phyloP scores from a whole-genome alignment of 768 basidiomycete genomes.

The Austroboletus festivus region DNA sequence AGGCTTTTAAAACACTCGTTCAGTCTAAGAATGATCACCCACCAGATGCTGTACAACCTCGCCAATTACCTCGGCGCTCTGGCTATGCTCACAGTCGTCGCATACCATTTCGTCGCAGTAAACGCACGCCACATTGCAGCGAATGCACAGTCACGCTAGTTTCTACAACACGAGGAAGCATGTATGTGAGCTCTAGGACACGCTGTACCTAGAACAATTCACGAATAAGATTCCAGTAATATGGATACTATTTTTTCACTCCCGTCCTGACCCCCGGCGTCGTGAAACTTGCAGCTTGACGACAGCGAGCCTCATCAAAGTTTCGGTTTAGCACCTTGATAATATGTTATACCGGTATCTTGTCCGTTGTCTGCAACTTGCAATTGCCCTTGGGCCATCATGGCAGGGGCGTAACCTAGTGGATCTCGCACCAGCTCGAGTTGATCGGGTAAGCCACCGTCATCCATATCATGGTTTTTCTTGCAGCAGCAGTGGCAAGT shows the following conservation, averaged over 20 bases:
- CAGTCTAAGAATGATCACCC: constrained; percentile 62
- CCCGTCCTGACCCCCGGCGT: not conserved
- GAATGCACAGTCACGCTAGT: constrained; percentile 11
- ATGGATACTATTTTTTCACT: not conserved
- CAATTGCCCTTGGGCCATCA: constrained; percentile 14
- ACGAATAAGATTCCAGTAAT: too few relatives aligned
- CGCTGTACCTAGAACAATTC: too few relatives aligned
- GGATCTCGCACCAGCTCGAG: constrained; percentile 16
- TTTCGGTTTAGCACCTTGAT: constrained; percentile 19
- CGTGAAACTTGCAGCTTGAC: not conserved
- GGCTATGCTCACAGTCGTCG: constrained; percentile 84
- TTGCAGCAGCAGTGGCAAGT: constrained; percentile 17
- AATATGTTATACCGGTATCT: constrained; percentile 4
- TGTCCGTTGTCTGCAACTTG: constrained; percentile 9
- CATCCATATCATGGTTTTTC: constrained; percentile 2
- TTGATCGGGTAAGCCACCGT: not conserved
- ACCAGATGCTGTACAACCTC: constrained; percentile 75
- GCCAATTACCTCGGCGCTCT: constrained; percentile 80
- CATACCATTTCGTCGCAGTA: constrained; percentile 88
- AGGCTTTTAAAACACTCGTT: constrained; percentile 6
- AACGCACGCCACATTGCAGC: constrained; percentile 55
- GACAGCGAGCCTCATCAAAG: not conserved
- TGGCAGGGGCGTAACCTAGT: constrained; percentile 8
- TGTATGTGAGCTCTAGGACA: not conserved
- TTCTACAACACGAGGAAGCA: not conserved